Evolutionary conservation across 176 grass and related monocot genomes (phyloP).

Genomic region (Carex littledalei): DNA sequence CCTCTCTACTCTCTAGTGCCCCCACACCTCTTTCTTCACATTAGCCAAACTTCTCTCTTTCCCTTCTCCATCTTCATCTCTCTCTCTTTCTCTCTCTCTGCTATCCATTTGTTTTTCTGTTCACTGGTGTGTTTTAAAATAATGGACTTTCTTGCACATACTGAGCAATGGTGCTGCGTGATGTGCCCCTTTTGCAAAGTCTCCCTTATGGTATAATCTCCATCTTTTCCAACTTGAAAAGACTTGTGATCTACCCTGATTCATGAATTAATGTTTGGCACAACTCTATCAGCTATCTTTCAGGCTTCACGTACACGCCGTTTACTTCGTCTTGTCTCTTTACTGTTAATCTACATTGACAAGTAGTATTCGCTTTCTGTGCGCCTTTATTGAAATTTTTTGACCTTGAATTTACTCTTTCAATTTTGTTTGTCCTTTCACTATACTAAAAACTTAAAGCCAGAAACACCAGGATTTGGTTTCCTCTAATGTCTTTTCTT

Average conservation of each 20-base stretch:
- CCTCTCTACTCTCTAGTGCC: conserved; percentile 6
- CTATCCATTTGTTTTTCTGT: not conserved
- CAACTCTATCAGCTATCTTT: conserved; percentile 4
- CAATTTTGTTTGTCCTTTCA: not conserved
- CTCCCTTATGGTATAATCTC: conserved; percentile 84
- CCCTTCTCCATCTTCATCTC: not conserved
- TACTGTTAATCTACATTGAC: not conserved
- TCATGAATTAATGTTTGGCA: conserved; percentile 8
- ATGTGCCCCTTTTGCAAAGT: conserved; percentile 93
- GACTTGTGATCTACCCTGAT: conserved; percentile 11
- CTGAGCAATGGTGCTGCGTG: conserved; percentile 83
- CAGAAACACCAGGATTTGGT: not conserved
- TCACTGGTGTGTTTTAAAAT: not conserved
- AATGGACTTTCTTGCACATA: conserved; percentile 75
- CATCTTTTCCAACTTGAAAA: conserved; percentile 22
- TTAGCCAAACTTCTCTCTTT: conserved; percentile 17
- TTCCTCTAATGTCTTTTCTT: not conserved
- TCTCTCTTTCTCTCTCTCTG: not conserved
- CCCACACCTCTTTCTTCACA: not conserved
- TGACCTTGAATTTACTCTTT: not conserved
- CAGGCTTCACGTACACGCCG: not conserved
- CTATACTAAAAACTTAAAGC: not conserved
- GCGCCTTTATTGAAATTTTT: too few relatives aligned
- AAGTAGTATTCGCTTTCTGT: not conserved
- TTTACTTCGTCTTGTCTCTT: conserved; percentile 1